Evolutionary conservation across 176 grass and related monocot genomes (phyloP).

Genomic region (Triticum urartu): DNA sequence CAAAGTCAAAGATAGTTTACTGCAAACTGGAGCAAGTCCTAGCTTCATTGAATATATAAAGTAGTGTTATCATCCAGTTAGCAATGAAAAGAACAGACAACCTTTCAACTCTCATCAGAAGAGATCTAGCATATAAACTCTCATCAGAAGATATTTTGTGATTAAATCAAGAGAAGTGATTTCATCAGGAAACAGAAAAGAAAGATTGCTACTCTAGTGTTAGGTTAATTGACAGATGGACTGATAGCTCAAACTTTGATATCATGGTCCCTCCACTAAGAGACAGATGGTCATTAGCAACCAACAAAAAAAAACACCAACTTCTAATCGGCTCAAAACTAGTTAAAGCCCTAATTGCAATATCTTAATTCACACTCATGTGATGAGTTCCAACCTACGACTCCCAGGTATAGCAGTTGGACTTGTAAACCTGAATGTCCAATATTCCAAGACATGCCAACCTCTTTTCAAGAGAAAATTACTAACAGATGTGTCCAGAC

Average conservation of each 20-base stretch:
- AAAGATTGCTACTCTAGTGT: not conserved
- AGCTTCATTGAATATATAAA: constrained; percentile 35
- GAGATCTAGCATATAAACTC: not conserved
- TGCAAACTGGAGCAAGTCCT: not conserved
- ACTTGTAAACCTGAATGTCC: constrained; percentile 2
- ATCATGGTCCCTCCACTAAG: not conserved
- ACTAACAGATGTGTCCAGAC: not conserved
- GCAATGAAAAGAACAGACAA: not conserved
- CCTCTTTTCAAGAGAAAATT: not conserved
- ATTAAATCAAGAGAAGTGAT: constrained; percentile 2
- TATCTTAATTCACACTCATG: not conserved
- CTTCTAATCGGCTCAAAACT: not conserved
- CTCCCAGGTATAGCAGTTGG: not conserved
- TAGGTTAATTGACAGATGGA: constrained; percentile 7
- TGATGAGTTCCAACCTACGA: constrained; percentile 2
- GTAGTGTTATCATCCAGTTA: not conserved
- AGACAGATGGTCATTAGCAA: constrained; percentile 7
- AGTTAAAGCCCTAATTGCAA: constrained; percentile 1
- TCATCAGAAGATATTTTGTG: not conserved
- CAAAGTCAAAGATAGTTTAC: constrained; percentile 29
- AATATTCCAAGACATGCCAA: not conserved
- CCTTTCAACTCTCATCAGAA: not conserved
- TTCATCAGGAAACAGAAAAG: not conserved
- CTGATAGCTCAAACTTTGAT: not conserved
- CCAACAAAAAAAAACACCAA: constrained; percentile 13